Base-by-base conservation (phyloP, 1,284 basidiomycete species). In the Trichosporon inkin region DNA sequence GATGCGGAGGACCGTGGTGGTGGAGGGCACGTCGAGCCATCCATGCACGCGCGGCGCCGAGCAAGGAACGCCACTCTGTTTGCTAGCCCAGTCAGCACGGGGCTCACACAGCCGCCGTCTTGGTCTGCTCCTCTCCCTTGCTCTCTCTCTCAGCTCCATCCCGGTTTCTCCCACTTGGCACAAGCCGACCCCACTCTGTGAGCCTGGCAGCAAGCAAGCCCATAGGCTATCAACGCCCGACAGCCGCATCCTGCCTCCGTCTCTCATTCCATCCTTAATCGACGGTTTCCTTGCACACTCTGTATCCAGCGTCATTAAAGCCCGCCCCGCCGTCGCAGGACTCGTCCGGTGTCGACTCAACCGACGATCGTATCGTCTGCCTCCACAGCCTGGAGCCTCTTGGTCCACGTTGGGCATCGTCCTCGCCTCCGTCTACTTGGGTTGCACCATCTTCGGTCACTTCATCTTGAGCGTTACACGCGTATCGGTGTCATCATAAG, bases 1-100 rank as follows among this genome's bases (percentile, higher is more conserved):
- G 41, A 47, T 16, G 22, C 28, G 28, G 28, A 32, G 13, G 17
- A 47, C 13, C 20, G 17, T 39, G 38, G 3, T 17, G 13, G 38
- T 14, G 16, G 38, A 17, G 38, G 38, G 36, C 3, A 38, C 13
- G 20, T 22, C 41, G 41, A 20, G 10, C 17, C 40, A 41, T 36
- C 49, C 49, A 34, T 34, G 24, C 51, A 36, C 51, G 51, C 51
- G 35, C 51, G 34, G 35, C 51, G 35, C 32, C 51, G 32, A 22
- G 28, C 28, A 32, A 8, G 28, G 28, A 49, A 49, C 44, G 44
- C 44, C 44, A 49, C 44, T 22, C 44, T 49, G 22, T 16, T 41
- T 32, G 28, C 28, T 32, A 32, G 28, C 28, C 40, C 19, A 28
- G 14, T 24, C 44, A 49, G 44, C 16, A 13, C 13, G 4, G 22